Base-by-base conservation (phyloP, 352 stramenopile species). In the Aphanomyces invadans region DNA sequence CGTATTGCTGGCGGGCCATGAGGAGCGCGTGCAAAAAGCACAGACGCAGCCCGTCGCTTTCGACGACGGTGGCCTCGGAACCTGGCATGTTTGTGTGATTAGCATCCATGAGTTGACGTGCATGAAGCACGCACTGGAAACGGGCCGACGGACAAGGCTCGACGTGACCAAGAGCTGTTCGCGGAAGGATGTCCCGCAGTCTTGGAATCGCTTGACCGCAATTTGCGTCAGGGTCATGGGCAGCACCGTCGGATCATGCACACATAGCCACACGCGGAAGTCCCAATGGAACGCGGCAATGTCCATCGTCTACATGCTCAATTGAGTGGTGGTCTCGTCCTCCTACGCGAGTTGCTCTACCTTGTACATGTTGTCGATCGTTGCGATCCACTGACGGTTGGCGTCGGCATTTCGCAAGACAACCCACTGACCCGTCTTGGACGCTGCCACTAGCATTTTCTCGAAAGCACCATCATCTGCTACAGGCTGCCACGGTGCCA, bases 191-290 rank as follows among this genome's bases (percentile, higher is more conserved):
- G 45, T 1, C 2, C 60, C 46, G 17, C 17, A 19, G 12, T n/a
- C 42, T 38, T 67, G 60, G 15, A 57, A 48, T 21, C 38, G 45
- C 61, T 36, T 62, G 0, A 73, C 7, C 9, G 74, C 70, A 11
- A 51, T 53, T 42, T 74, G 76, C 1, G 70, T 48, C 33, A 73
- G 52, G 19, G 68, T 33, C 62, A 80, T 5, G 65, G 38, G 44
- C 77, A 68, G 23, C 59, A 66, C 29, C 63, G 65, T 31, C 69
- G 72, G n/a, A 76, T 39, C 12, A 65, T 71, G 9, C 74, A 63
- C 42, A 53, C 59, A 88, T 19, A 84, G 32, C 79, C 81, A 90
- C 10, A 90, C 56, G 3, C 81, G 79, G 44, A 88, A 90, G 38
- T 90, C 81, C 0, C 76, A 72, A 25, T 90, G 81, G 4, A 65